phyloP scores from a whole-genome alignment of 371 early-diverging fungal species.

The Mortierella sp. region DNA sequence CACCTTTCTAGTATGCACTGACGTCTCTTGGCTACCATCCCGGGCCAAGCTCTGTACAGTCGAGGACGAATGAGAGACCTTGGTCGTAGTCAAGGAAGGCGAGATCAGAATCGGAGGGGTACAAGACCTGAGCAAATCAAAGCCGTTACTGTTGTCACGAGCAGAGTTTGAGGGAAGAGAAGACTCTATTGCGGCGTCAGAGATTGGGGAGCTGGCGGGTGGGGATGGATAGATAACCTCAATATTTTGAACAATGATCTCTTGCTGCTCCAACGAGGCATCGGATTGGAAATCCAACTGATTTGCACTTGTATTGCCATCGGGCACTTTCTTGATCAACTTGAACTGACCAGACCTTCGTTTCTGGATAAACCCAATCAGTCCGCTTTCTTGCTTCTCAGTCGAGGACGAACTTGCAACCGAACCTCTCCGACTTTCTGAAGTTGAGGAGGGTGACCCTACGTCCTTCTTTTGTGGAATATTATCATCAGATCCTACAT shows the following conservation, averaged over 20 bases:
- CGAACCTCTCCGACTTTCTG: constrained; percentile 15
- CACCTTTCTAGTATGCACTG: constrained; percentile 20
- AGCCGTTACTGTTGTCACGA: constrained; percentile 2
- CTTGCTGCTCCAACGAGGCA: background rate
- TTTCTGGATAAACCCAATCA: constrained; percentile 16
- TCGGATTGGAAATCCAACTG: background rate
- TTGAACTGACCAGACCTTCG: constrained; percentile 3
- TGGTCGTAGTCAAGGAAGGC: constrained; percentile 46
- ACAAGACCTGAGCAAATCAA: constrained; percentile 7
- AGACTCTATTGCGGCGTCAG: background rate
- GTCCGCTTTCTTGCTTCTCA: constrained; percentile 10
- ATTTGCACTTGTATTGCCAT: background rate
- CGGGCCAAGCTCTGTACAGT: constrained; percentile 27
- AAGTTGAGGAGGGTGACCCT: background rate
- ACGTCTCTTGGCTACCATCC: constrained; percentile 15
- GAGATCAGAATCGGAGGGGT: constrained; percentile 39
- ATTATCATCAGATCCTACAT: background rate
- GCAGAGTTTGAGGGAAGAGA: constrained; percentile 6
- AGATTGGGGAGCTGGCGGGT: constrained; percentile 4
- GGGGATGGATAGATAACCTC: background rate
- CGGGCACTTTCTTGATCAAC: background rate
- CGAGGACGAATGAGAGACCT: constrained; percentile 41
- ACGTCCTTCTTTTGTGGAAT: background rate
- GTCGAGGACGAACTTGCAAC: constrained; percentile 11
- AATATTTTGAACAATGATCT: background rate